These are phyloP conservation scores for Verticillium nubilum DNA, from an alignment of 2,329 filamentous ascomycete genomes.

Conservation along the genomic window DNA sequence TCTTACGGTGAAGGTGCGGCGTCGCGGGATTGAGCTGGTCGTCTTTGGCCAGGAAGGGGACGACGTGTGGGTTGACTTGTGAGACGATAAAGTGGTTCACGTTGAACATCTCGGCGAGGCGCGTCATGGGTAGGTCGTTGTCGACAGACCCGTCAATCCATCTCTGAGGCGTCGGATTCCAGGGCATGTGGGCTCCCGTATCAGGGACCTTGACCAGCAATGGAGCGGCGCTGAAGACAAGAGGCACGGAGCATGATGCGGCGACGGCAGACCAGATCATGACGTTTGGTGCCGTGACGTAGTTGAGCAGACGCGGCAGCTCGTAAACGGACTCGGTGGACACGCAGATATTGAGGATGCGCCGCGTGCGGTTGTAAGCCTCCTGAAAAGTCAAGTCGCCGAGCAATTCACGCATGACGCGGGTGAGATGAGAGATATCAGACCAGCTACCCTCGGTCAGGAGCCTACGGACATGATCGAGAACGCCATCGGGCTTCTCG, in stretches of 20 bases:
- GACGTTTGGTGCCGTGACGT: conserved; percentile 88
- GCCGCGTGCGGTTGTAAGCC: conserved; percentile 87
- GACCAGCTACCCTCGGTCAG: conserved; percentile 80
- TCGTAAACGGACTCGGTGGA: conserved; percentile 85
- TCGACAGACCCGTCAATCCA: conserved; percentile 96
- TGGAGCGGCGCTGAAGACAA: conserved; percentile 75
- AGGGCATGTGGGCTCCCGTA: conserved; percentile 71
- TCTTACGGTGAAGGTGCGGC: conserved; percentile 17
- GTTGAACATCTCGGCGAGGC: conserved; percentile 91
- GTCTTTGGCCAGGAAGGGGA: conserved; percentile 76
- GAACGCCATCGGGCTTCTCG: conserved; percentile 51
- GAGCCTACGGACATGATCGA: conserved; percentile 65
- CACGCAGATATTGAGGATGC: conserved; percentile 91
- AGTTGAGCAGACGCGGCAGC: conserved; percentile 81
- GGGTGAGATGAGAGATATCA: conserved; percentile 74
- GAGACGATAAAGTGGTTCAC: conserved; percentile 98
- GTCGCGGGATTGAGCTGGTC: conserved; percentile 43
- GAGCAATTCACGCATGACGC: conserved; percentile 74
- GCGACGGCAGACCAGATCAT: conserved; percentile 95
- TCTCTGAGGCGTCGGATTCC: conserved; percentile 78
- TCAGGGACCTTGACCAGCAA: conserved; percentile 79
- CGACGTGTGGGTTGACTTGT: conserved; percentile 91
- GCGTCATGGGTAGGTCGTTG: conserved; percentile 86
- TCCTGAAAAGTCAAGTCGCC: conserved; percentile 94
- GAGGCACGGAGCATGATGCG: conserved; percentile 89